Evolutionary conservation across 306 rosid genomes (phyloP).

Genomic region (Delonix regia): DNA sequence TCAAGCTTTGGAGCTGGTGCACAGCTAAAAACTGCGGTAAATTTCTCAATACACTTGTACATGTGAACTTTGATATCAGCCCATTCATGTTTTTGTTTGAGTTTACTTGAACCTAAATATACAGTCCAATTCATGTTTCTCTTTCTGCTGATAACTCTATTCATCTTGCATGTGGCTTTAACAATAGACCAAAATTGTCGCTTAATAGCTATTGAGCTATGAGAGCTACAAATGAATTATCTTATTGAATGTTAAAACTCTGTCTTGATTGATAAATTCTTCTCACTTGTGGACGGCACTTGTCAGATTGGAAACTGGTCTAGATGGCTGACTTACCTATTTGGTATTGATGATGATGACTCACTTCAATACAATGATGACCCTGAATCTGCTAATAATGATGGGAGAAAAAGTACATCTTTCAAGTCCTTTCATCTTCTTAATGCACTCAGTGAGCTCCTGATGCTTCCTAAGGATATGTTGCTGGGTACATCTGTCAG

Average conservation of each 20-base stretch:
- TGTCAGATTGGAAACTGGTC: slow-evolving; percentile 86
- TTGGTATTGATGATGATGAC: slow-evolving; percentile 71
- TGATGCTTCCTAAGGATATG: slow-evolving; percentile 95
- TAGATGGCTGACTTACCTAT: slow-evolving; percentile 73
- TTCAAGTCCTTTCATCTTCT: slow-evolving; percentile 76
- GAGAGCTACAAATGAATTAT: background rate
- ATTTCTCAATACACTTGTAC: background rate
- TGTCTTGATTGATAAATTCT: background rate
- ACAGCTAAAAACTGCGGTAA: slow-evolving; percentile 78
- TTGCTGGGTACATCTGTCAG: slow-evolving; percentile 59
- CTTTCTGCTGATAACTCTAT: background rate
- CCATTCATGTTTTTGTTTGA: background rate
- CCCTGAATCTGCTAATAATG: slow-evolving; percentile 21
- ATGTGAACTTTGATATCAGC: background rate
- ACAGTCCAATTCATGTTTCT: background rate
- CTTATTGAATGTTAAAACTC: background rate
- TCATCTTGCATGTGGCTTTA: background rate
- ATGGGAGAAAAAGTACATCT: slow-evolving; percentile 50
- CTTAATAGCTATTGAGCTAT: background rate
- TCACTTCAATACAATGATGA: slow-evolving; percentile 43
- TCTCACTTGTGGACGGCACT: slow-evolving; percentile 24
- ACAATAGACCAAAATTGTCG: background rate
- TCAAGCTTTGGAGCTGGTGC: slow-evolving; percentile 89
- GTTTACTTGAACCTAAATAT: background rate
- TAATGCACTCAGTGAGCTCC: slow-evolving; percentile 81